Base-by-base conservation (phyloP, 345 rosid genomes). In the Capsella bursapastoris region DNA sequence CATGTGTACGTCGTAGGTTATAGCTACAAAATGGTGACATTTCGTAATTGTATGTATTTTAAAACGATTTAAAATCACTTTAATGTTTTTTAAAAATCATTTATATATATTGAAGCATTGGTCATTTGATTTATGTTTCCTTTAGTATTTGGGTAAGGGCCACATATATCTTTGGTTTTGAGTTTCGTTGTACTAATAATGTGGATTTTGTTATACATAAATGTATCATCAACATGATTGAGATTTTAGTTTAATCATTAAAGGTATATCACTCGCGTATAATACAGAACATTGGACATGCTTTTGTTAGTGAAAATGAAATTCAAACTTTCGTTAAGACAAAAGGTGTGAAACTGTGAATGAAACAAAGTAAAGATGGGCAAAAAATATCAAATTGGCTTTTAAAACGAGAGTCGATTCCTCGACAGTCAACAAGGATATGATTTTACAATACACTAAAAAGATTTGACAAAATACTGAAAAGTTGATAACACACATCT, bases 1-100 rank as follows among this genome's bases (percentile, higher is more conserved):
- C 59, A 55, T 64, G 71, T 65, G 32, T 16, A 32, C 5, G 64
- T 64, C 52, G 12, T 49, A 58, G 60, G 22, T 57, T 18, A 25
- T 57, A 37, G 27, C 59, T 62, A 51, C 34, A 51, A 2, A 51
- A 47, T 57, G 34, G 35, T 2, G 11, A 7, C n/a, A 2, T 22
- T 9, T 52, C 7, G 22, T 65, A 48, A 18, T 18, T 65, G 31
- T 16, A 7, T 68, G 13, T 15, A 28, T 8, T 52, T 51, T 7
- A 15, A 16, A 51, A 29, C 68, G 32, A 28, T 15, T 27, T 27
- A 29, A 15, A 35, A 22, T 28, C 7, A 16, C 18, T 35, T 28
- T 8, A 66, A 52, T 13, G 47, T 41, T 10, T 29, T 22, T 29
- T 6, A 8, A 18, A 48, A 48, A 45, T n/a, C 16, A 15, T 48